phyloP scores from a whole-genome alignment of 305 asterid genomes.

The Fraxinus nigra region DNA sequence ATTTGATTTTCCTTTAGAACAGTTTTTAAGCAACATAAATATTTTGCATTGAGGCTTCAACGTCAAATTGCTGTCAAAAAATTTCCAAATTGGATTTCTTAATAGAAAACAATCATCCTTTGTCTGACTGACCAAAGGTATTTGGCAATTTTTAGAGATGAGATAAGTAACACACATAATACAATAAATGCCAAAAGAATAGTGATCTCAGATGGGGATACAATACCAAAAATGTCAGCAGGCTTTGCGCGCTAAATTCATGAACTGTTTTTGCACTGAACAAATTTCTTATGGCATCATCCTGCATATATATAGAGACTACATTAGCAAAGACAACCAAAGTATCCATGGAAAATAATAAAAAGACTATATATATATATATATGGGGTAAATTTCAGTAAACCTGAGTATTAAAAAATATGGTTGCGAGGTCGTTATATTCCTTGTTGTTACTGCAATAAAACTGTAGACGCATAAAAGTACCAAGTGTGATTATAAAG shows the following conservation, averaged over 20 bases:
- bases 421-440: slow-evolving; percentile 95
- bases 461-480: slow-evolving; percentile 53
- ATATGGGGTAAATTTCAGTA: slow-evolving; percentile 16
- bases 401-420: slow-evolving; percentile 98
- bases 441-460: slow-evolving; percentile 67
- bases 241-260: slow-evolving; percentile 88
- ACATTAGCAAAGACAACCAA: slow-evolving; percentile 29
- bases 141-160: neutral
- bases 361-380: neutral
- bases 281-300: slow-evolving; percentile 96
- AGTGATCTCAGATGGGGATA: slow-evolving; percentile 14
- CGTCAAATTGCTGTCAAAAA: neutral
- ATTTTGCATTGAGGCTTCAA: neutral
- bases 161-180: neutral
- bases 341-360: neutral
- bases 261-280: slow-evolving; percentile 96
- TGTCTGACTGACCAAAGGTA: neutral
- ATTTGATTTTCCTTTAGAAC: neutral
- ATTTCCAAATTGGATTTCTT: neutral
- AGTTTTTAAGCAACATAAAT: neutral
- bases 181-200: neutral
- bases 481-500: slow-evolving; percentile 9
- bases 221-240: slow-evolving; percentile 82
- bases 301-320: slow-evolving; percentile 48
- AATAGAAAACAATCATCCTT: neutral